These are phyloP conservation scores for Tuctoria greenei DNA, from an alignment of 176 grass and related monocot species.

Conservation along the genomic window DNA sequence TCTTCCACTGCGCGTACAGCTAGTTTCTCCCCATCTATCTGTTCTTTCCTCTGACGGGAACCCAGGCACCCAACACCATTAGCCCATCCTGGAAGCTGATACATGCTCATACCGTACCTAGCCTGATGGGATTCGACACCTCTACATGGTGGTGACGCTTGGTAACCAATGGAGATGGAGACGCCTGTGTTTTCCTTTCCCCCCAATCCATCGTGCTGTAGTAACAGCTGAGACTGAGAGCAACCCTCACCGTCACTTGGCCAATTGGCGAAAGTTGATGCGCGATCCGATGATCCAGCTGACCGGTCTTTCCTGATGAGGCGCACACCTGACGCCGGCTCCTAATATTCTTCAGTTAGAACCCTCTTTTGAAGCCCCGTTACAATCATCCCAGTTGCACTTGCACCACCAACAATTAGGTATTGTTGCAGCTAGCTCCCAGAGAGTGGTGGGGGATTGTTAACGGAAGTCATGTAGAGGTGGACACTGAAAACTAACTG, in stretches of 20 bases:
- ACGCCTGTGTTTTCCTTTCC: slow-evolving; percentile 34
- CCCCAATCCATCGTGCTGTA: slow-evolving; percentile 12
- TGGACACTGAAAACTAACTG: slow-evolving; percentile 54
- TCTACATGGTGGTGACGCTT: slow-evolving; percentile 37
- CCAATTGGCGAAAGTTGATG: slow-evolving; percentile 26
- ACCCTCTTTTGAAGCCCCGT: background rate
- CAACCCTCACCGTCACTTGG: background rate
- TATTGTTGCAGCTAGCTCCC: background rate
- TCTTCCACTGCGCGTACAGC: too few species aligned
- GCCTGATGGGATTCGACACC: slow-evolving; percentile 64
- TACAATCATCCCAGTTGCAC: background rate
- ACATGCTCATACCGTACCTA: slow-evolving; percentile 65
- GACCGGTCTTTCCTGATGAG: background rate
- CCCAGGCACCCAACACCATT: background rate
- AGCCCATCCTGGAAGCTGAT: background rate
- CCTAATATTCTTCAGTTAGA: background rate
- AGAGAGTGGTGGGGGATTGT: slow-evolving; percentile 25
- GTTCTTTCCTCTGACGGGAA: too few species aligned
- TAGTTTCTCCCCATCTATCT: too few species aligned
- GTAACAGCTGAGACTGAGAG: too few species aligned
- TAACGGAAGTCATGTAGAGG: slow-evolving; percentile 59
- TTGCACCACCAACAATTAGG: background rate
- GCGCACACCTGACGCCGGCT: background rate
- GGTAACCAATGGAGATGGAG: background rate
- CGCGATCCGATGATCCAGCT: slow-evolving; percentile 25